Conservation (phyloP, 129 eudicot species). For the Glebionis coronaria region DNA sequence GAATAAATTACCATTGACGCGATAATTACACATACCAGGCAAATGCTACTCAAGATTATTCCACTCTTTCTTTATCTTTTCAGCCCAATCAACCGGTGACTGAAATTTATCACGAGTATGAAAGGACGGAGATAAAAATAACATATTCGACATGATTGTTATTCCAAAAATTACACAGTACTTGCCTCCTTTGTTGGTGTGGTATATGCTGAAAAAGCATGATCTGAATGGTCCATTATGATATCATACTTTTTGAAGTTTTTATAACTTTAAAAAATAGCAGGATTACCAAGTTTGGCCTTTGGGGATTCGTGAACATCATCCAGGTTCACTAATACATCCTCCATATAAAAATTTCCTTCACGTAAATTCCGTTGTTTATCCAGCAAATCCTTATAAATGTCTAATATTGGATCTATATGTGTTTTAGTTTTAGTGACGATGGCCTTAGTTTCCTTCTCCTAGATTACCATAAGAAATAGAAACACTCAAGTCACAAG, state of each 20-base stretch:
- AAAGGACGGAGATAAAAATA: not conserved
- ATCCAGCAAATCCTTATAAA: no score
- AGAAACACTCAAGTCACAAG: no score
- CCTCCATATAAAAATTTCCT: no score
- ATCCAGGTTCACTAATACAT: no score
- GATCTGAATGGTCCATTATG: not conserved
- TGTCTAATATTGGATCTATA: no score
- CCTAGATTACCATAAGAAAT: no score
- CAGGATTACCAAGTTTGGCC: not conserved
- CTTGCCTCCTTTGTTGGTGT: not conserved
- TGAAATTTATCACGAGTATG: not conserved
- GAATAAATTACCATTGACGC: no score
- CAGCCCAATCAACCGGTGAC: not conserved
- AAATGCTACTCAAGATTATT: not conserved
- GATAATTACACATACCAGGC: not conserved
- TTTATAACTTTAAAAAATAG: not conserved
- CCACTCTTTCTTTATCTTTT: not conserved
- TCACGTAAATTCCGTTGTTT: no score
- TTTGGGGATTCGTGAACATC: not conserved
- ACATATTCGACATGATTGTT: not conserved
- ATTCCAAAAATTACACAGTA: not conserved
- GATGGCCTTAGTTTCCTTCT: no score
- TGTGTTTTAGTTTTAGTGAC: no score
- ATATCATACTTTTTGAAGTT: not conserved
- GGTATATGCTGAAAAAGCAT: not conserved